phyloP scores from a whole-genome alignment of 169 alveolate genomes.

The Ichthyophthirius multifiliis region DNA sequence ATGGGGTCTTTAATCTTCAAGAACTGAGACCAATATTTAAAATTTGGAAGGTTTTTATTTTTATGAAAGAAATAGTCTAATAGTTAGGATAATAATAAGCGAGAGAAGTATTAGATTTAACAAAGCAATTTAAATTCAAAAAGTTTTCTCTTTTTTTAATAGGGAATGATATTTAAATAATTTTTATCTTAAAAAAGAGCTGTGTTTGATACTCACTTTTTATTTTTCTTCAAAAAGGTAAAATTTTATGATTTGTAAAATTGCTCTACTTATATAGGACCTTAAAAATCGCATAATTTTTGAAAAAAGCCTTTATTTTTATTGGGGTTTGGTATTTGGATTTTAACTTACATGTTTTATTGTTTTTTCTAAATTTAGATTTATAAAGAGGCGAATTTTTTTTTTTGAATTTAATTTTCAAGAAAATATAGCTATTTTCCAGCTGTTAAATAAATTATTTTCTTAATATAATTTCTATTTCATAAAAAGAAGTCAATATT shows the following conservation, averaged over 20 bases:
- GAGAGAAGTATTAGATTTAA: conserved; percentile 9
- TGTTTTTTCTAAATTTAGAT: not conserved
- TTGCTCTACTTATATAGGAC: conserved; percentile 30
- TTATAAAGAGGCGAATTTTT: not conserved
- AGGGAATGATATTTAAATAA: not conserved
- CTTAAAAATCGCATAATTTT: conserved; percentile 27
- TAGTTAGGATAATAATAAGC: conserved; percentile 25
- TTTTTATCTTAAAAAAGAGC: not conserved
- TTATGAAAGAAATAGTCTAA: conserved; percentile 26
- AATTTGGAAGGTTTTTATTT: too few relatives aligned
- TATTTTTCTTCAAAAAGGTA: not conserved
- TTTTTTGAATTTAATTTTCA: conserved; percentile 1
- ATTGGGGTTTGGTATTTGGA: conserved; percentile 23
- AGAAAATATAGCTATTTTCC: conserved; percentile 32
- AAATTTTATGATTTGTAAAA: conserved; percentile 1
- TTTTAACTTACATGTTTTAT: not conserved
- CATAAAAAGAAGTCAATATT: not conserved
- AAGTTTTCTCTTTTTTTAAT: not conserved
- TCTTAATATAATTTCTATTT: not conserved
- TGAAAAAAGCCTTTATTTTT: conserved; percentile 12
- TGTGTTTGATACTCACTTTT: not conserved
- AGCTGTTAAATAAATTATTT: conserved; percentile 4
- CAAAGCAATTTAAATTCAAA: conserved; percentile 9
- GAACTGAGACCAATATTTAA: too few relatives aligned
- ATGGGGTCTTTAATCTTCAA: too few relatives aligned